Conservation (phyloP, 106 monocot species). For the Dendrobium chrysotoxum region DNA sequence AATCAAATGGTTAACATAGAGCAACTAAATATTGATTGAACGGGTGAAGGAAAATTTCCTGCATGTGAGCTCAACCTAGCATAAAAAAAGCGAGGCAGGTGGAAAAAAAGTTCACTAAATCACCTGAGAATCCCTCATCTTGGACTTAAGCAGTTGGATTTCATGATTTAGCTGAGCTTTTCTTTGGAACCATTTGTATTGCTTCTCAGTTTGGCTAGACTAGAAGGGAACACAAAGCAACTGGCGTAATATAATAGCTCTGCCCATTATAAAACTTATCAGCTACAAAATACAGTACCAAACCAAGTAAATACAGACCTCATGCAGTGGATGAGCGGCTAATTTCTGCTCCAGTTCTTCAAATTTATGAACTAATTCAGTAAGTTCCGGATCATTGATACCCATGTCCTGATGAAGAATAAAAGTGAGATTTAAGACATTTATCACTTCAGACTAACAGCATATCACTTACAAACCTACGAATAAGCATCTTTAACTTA, state of each 20-base stretch:
- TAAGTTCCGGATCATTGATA: slow-evolving; percentile 49
- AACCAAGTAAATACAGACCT: slow-evolving; percentile 40
- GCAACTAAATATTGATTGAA: background rate
- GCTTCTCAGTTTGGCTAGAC: slow-evolving; percentile 86
- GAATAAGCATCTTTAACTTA: background rate
- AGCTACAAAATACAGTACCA: slow-evolving; percentile 4
- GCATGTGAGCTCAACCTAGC: background rate
- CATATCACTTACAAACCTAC: background rate
- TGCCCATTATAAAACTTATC: background rate
- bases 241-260: background rate
- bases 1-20: background rate
- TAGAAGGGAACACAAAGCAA: slow-evolving; percentile 16
- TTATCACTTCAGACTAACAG: background rate
- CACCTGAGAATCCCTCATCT: slow-evolving; percentile 96
- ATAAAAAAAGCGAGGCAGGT: background rate
- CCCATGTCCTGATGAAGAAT: slow-evolving; percentile 48
- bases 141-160: slow-evolving; percentile 86
- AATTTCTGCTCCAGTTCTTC: slow-evolving; percentile 84
- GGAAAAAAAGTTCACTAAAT: background rate
- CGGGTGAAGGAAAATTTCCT: background rate
- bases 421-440: background rate
- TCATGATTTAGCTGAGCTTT: slow-evolving; percentile 97
- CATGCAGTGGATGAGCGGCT: slow-evolving; percentile 68
- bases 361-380: slow-evolving; percentile 39
- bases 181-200: slow-evolving; percentile 81